These are phyloP conservation scores for Chalciporus piperatus DNA, from an alignment of 768 basidiomycete species.

Conservation along the genomic window DNA sequence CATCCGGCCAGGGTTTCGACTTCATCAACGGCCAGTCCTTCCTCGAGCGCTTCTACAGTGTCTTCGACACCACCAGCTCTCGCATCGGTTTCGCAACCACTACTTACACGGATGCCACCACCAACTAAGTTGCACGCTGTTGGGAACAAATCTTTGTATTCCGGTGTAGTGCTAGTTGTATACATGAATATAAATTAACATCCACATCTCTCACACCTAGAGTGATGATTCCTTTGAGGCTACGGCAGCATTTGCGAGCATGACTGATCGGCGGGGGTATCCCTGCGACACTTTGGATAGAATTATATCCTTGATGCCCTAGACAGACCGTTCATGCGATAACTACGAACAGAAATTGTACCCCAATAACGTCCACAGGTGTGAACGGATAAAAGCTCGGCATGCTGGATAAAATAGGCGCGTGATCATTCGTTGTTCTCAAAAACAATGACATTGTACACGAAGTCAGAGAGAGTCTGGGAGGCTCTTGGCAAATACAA, in stretches of 20 bases:
- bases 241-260: too few relatives aligned
- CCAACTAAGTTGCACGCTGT: constrained; percentile 19
- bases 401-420: background rate
- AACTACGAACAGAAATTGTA: too few relatives aligned
- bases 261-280: too few relatives aligned
- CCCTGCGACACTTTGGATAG: too few relatives aligned
- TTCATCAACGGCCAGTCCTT: constrained; percentile 55
- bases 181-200: constrained; percentile 1
- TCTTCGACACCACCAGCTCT: constrained; percentile 57
- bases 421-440: background rate
- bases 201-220: background rate
- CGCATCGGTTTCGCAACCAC: constrained; percentile 34
- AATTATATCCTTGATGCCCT: background rate
- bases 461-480: background rate
- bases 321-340: background rate
- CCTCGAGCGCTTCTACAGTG: constrained; percentile 64
- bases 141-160: background rate
- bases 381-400: too few relatives aligned
- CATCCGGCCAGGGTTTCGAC: constrained; percentile 46
- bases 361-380: too few relatives aligned
- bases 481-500: constrained; percentile 4
- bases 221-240: too few relatives aligned
- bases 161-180: background rate
- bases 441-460: background rate
- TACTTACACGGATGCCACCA: constrained; percentile 27